Base-by-base conservation (phyloP, 495 filamentous ascomycete species). In the Echria macrotheca region DNA sequence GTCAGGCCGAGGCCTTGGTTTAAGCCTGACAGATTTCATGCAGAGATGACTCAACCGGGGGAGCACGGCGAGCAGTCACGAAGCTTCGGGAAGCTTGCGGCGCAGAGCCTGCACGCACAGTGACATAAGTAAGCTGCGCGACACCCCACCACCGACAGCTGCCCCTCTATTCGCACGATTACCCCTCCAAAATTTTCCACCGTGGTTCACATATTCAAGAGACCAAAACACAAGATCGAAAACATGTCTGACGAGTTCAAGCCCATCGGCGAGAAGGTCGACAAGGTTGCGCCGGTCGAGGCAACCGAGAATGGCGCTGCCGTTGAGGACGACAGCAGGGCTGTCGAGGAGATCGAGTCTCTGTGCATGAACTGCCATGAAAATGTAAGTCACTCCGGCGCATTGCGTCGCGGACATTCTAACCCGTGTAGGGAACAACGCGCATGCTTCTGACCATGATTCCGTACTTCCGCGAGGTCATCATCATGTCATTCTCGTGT, bases 401-500 rank as follows among this genome's bases (percentile, higher is more conserved):
- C 25, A 17, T 0, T 4, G 45, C 24, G 38, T 18, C 25, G 22
- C 22, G 21, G 15, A 33, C 17, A 11, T 18, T 47, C 56, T 56
- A 18, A 58, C 38, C 15, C 32, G 36, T 14, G 23, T 55, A 95
- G 85, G 91, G 93, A 67, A 81, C 67, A 0, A 98, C 93, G 8
- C 81, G 86, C 39, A 75, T 98, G 19, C 76, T 97, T 18, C 79
- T 97, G 31, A 91, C 91, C 37, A 80, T 83, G 39, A 95, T 99
- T 17, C 94, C 93, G 17, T 96, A 83, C 73, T 97, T 99, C 77
- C 86, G 88, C 61, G 93, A 99, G 64, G 81, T 97, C 50, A 88
- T 99, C 53, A 78, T 99, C 54, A 95, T 95, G 81, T 96, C 90
- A 38, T 99, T 99, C 72, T 80, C 80, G 51, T 99, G 93, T 70